phyloP scores from a whole-genome alignment of 176 grass and related monocot species.

The Aegilops umbellulata region DNA sequence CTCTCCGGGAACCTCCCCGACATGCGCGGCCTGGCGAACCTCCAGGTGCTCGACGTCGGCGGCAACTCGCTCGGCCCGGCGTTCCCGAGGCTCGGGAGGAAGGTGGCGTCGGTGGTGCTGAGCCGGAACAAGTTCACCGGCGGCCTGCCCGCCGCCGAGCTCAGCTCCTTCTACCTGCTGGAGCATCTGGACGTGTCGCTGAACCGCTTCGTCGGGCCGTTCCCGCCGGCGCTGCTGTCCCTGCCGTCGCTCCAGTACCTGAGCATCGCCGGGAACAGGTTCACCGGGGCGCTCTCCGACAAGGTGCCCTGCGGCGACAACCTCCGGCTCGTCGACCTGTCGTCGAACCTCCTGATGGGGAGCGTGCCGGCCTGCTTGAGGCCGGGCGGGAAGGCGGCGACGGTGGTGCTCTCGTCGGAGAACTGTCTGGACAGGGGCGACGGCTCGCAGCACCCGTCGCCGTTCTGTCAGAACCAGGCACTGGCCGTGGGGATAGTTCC shows the following conservation, averaged over 20 bases:
- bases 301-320: slow-evolving; percentile 61
- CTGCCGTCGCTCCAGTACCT: slow-evolving; percentile 71
- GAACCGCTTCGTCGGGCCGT: slow-evolving; percentile 79
- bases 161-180: slow-evolving; percentile 58
- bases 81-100: slow-evolving; percentile 74
- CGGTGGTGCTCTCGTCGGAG: slow-evolving; percentile 41
- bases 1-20: slow-evolving; percentile 73
- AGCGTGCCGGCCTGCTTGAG: slow-evolving; percentile 61
- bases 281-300: slow-evolving; percentile 76
- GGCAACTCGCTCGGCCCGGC: slow-evolving; percentile 72
- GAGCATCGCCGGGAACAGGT: slow-evolving; percentile 70
- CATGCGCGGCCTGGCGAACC: slow-evolving; percentile 45
- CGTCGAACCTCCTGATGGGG: slow-evolving; percentile 74
- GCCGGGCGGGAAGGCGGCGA: slow-evolving; percentile 27
- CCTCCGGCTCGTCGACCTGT: slow-evolving; percentile 76
- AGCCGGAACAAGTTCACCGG: slow-evolving; percentile 66
- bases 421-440: slow-evolving; percentile 60
- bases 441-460: slow-evolving; percentile 55
- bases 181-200: slow-evolving; percentile 73
- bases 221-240: slow-evolving; percentile 60
- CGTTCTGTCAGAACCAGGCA: slow-evolving; percentile 87
- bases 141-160: slow-evolving; percentile 46
- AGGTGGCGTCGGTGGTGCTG: slow-evolving; percentile 68
- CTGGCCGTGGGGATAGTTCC: slow-evolving; percentile 79
- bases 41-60: slow-evolving; percentile 69